These are phyloP conservation scores for Epichloe glyceriae DNA, from an alignment of 2,329 filamentous ascomycete genomes.

Conservation along the genomic window DNA sequence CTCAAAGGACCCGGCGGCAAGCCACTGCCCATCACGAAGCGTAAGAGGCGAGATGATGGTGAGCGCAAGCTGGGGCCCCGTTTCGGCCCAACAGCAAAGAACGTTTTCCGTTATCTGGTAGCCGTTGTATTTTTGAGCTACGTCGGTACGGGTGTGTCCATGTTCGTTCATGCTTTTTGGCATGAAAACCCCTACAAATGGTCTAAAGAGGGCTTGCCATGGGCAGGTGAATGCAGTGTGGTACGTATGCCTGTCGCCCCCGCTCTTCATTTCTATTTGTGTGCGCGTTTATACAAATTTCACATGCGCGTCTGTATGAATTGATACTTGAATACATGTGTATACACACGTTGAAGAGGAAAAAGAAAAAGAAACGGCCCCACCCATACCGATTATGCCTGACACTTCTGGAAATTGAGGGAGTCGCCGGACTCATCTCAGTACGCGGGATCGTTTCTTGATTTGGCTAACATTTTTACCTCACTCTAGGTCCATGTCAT, in stretches of 20 bases:
- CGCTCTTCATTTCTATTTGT: background rate
- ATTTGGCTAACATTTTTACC: background rate
- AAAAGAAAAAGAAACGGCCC: too few species aligned
- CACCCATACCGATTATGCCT: too few species aligned
- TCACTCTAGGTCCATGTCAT: conserved; percentile 65
- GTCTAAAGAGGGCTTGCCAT: conserved; percentile 37
- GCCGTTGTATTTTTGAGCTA: conserved; percentile 61
- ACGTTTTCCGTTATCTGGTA: conserved; percentile 64
- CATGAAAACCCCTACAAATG: conserved; percentile 25
- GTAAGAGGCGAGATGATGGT: conserved; percentile 35
- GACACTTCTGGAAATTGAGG: background rate
- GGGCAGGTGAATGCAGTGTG: conserved; percentile 67
- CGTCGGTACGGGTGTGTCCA: conserved; percentile 57
- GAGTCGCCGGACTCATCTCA: background rate
- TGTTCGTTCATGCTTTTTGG: conserved; percentile 60
- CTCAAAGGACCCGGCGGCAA: conserved; percentile 76
- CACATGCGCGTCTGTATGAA: too few species aligned
- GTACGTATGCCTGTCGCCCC: conserved; percentile 35
- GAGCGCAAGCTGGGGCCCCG: conserved; percentile 32
- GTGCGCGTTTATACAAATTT: too few species aligned
- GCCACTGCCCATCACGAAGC: conserved; percentile 60
- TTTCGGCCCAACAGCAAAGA: conserved; percentile 54
- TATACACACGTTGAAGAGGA: too few species aligned
- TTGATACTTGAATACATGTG: too few species aligned
- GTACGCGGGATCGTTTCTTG: background rate